A percentile compares a stretch with the other conserved stretches of the same genome.
Evolutionary conservation across 345 rosid genomes (phyloP).

Genomic region (Eutrema yunnanense): DNA sequence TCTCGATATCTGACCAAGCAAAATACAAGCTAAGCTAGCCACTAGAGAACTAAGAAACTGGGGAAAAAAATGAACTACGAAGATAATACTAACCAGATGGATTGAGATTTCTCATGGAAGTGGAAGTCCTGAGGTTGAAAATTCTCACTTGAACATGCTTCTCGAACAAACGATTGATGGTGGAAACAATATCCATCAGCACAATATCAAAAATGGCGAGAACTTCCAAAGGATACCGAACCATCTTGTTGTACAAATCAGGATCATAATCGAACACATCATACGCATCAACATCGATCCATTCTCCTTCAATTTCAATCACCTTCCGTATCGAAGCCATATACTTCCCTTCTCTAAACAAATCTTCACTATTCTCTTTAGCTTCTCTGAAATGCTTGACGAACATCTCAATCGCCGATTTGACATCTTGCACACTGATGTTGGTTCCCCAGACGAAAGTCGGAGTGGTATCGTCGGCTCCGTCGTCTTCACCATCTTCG

Average conservation of each 20-base stretch:
- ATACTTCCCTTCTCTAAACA: slow-evolving; percentile 79
- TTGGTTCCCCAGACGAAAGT: slow-evolving; percentile 97
- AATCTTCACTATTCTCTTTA: slow-evolving; percentile 36
- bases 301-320: slow-evolving; percentile 82
- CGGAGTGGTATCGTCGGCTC: slow-evolving; percentile 60
- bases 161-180: slow-evolving; percentile 67
- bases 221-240: slow-evolving; percentile 86
- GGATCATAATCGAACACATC: slow-evolving; percentile 81
- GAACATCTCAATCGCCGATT: slow-evolving; percentile 81
- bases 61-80: too few species aligned
- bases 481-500: slow-evolving; percentile 64
- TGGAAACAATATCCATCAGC: slow-evolving; percentile 81
- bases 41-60: neutral
- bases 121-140: slow-evolving; percentile 66
- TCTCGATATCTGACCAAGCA: slow-evolving; percentile 70
- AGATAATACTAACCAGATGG: slow-evolving; percentile 60
- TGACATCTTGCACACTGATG: slow-evolving; percentile 88
- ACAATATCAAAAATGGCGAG: slow-evolving; percentile 93
- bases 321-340: slow-evolving; percentile 66
- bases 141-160: slow-evolving; percentile 87
- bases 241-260: slow-evolving; percentile 84
- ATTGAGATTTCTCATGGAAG: slow-evolving; percentile 87
- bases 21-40: neutral
- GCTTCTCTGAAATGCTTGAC: slow-evolving; percentile 76
- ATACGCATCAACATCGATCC: slow-evolving; percentile 82